Conservation (phyloP, 768 basidiomycete genomes). For the Agaricus sinodeliciosus region DNA sequence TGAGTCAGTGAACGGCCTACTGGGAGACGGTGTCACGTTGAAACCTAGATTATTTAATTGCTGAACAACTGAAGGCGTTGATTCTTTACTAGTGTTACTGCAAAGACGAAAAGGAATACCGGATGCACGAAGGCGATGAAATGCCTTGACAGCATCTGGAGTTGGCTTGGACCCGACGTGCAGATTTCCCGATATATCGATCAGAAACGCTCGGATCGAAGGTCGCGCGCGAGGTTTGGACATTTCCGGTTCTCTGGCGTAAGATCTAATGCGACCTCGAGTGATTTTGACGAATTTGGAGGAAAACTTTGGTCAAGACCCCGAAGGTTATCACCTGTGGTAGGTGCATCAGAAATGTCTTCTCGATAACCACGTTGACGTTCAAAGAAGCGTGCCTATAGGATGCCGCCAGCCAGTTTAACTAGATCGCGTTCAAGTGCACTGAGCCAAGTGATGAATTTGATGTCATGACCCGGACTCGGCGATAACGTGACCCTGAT, state of each 20-base stretch:
- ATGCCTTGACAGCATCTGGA: conserved; percentile 38
- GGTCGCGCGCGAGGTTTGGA: conserved; percentile 21
- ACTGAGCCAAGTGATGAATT: no score
- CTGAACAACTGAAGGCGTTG: conserved; percentile 33
- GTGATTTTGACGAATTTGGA: no score
- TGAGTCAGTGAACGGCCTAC: neutral
- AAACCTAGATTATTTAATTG: conserved; percentile 46
- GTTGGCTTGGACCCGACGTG: conserved; percentile 47
- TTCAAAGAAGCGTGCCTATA: no score
- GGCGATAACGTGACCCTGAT: no score
- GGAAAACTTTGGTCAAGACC: no score
- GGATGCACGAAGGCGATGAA: conserved; percentile 28
- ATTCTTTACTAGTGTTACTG: conserved; percentile 68
- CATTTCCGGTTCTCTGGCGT: neutral
- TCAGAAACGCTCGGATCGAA: conserved; percentile 42
- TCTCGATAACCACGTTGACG: no score
- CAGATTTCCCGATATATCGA: conserved; percentile 66
- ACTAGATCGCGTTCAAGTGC: no score
- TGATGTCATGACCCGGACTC: no score
- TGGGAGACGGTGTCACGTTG: conserved; percentile 21
- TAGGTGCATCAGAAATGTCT: no score
- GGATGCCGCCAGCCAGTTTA: no score
- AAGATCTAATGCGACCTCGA: no score
- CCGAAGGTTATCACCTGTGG: no score
- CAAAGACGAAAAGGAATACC: conserved; percentile 46